Percentiles rank a stretch among this genome's conserved stretches.
Evolutionary conservation across 1,284 basidiomycete genomes (phyloP).

Genomic region (Ceratobasidium sp.): DNA sequence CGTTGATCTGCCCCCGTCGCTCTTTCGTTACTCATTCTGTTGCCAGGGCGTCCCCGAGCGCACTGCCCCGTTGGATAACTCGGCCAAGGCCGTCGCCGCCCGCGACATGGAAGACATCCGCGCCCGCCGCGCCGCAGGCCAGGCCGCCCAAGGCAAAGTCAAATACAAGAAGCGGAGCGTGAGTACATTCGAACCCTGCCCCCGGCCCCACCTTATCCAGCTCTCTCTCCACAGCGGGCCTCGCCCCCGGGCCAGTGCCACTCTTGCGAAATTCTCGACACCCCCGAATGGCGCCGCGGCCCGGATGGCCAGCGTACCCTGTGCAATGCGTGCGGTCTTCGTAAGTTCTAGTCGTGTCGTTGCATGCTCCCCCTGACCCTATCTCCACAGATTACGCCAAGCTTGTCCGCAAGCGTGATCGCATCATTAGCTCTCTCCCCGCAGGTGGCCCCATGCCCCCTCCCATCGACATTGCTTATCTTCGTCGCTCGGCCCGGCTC

Average conservation of each 20-base stretch:
- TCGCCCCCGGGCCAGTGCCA: constrained; percentile 48
- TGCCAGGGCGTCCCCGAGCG: constrained; percentile 30
- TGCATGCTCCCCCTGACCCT: background rate
- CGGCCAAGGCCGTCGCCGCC: constrained; percentile 12
- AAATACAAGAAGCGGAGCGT: constrained; percentile 50
- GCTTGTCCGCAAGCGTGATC: constrained; percentile 46
- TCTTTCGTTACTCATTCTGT: background rate
- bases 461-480: constrained; percentile 35
- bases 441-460: constrained; percentile 16
- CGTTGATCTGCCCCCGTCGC: background rate
- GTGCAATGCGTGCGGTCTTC: constrained; percentile 51
- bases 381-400: constrained; percentile 49
- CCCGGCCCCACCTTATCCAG: constrained; percentile 1
- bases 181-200: constrained; percentile 18
- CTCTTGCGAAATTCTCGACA: constrained; percentile 48
- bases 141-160: constrained; percentile 17
- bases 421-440: constrained; percentile 22
- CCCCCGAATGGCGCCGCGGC: constrained; percentile 50
- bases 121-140: constrained; percentile 10
- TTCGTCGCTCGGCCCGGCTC: constrained; percentile 30
- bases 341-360: constrained; percentile 31
- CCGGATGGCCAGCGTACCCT: constrained; percentile 49
- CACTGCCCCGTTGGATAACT: background rate
- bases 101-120: constrained; percentile 44
- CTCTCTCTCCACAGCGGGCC: constrained; percentile 30